Evolutionary conservation across 1,284 basidiomycete genomes (phyloP).

Genomic region (Sporisorium scitamineum): DNA sequence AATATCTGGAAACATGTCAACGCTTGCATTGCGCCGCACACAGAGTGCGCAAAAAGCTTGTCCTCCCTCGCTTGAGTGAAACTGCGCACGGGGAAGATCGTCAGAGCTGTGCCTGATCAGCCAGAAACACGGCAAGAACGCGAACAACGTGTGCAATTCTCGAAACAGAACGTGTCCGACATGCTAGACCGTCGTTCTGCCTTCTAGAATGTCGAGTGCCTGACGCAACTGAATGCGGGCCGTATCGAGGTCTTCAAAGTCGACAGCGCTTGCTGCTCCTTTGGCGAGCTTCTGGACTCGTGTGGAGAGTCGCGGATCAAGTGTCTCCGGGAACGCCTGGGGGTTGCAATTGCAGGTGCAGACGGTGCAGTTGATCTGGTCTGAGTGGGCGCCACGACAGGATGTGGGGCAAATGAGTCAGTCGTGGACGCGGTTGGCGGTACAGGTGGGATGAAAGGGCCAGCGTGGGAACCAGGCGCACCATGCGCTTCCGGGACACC

Average conservation of each 20-base stretch:
- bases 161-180: too few relatives aligned
- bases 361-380: conserved; percentile 6
- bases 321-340: conserved; percentile 75
- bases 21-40: too few relatives aligned
- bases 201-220: conserved; percentile 62
- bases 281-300: conserved; percentile 63
- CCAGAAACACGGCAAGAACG: neutral
- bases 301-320: conserved; percentile 39
- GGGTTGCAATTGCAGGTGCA: neutral
- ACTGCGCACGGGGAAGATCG: too few relatives aligned
- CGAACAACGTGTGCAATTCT: too few relatives aligned
- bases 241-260: conserved; percentile 67
- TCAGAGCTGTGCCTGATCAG: too few relatives aligned
- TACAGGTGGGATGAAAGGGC: conserved; percentile 71
- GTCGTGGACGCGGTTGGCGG: conserved; percentile 69
- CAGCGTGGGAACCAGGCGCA: neutral
- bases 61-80: too few relatives aligned
- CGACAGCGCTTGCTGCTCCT: conserved; percentile 64
- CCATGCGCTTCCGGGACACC: neutral
- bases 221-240: conserved; percentile 59
- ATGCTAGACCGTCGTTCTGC: conserved; percentile 30
- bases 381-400: conserved; percentile 19
- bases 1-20: too few relatives aligned
- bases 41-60: too few relatives aligned
- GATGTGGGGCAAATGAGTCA: conserved; percentile 55